Conservation (phyloP, 257 asterid genomes). For the Thymus quinquecostatus region DNA sequence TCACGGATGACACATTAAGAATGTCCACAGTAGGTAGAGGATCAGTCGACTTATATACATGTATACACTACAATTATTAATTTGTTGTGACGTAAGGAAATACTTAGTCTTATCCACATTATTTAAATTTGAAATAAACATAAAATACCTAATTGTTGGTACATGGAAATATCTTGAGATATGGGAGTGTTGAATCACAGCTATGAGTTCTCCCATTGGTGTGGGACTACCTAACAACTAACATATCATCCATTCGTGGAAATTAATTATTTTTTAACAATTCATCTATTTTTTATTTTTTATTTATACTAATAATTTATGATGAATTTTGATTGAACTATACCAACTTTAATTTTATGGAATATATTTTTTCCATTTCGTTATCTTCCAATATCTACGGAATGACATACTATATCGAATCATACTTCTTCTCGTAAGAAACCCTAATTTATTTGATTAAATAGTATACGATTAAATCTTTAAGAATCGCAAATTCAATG, state of each 20-base stretch:
- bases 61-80: constrained; percentile 2
- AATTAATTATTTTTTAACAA: not conserved
- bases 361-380: not conserved
- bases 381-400: constrained; percentile 11
- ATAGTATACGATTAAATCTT: too few relatives aligned
- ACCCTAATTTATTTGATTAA: too few relatives aligned
- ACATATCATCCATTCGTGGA: constrained; percentile 31
- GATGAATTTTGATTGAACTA: not conserved
- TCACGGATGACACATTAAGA: too few relatives aligned
- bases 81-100: constrained; percentile 10
- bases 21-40: too few relatives aligned
- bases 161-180: not conserved
- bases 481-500: not conserved
- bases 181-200: constrained; percentile 16
- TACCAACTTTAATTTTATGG: not conserved
- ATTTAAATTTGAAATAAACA: not conserved
- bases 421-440: not conserved
- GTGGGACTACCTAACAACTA: constrained; percentile 33
- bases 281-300: not conserved
- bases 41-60: too few relatives aligned
- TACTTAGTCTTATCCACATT: not conserved
- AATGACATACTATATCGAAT: not conserved
- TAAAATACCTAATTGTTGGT: constrained; percentile 15
- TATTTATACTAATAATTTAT: not conserved
- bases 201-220: constrained; percentile 21